Base-by-base conservation (phyloP, 805 yeast species). In the Kazachstania martiniae region DNA sequence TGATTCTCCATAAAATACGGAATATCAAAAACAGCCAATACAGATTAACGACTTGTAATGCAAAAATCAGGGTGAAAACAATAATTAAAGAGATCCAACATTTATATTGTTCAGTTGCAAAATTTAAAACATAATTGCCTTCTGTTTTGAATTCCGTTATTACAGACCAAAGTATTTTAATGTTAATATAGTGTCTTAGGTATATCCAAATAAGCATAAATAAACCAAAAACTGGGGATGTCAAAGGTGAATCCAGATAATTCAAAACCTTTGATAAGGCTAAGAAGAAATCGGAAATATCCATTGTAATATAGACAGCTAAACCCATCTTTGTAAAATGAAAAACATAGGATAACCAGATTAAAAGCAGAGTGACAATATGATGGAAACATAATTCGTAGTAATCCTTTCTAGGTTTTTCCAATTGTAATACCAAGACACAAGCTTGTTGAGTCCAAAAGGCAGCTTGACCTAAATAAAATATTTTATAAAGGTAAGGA, bases 371-470 rank as follows among this genome's bases (percentile, higher is more conserved):
- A 18, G 99, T 91, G 41, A 91, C 76, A 40, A 91, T 70, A 56
- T 91, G 99, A 58, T 91, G 99, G 58, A 85, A 76, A 23, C 87
- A 83, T 37, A 91, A 69, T 59, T 91, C 98, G 47, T 76, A 64
- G 60, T 76, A 89, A 57, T 91, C 99, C 58, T 86, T 87, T 58
- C 99, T 72, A 36, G 95, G 97, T 56, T 84, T 84, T 59, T 91
- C 99, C 37, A 91, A 68, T 57, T 81, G 94, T 41, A 91, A 66
- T 28, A 75, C 61, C 41, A 91, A 65, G 21, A 91, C 81, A 25
- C 82, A 75, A 1, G 93, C 79, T 61, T 91, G 98, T 63, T 91
- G 99, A 15, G 86, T 75, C 99, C 99, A 91, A 59, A 85, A 91
- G 4, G 96, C 81, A 4, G 97, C 96, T 62, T 91, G 97, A 25